phyloP scores from a whole-genome alignment of 768 basidiomycete species.

The Suillus cothurnatus region DNA sequence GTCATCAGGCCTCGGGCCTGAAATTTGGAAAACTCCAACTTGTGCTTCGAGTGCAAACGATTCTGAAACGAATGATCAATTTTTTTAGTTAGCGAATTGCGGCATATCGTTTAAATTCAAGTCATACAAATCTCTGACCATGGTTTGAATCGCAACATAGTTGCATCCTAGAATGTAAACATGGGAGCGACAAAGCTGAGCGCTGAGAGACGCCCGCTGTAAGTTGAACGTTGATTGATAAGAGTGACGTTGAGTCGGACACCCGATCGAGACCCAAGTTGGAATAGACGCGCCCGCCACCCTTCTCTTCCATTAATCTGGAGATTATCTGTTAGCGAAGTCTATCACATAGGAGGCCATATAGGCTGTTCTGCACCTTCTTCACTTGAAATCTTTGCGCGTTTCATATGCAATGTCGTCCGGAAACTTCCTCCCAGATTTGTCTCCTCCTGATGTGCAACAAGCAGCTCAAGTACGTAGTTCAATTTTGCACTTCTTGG shows the following conservation, averaged over 20 bases:
- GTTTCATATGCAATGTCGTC: conserved; percentile 17
- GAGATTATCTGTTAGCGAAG: neutral
- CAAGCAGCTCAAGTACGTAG: conserved; percentile 60
- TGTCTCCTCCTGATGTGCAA: conserved; percentile 54
- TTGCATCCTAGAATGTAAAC: neutral
- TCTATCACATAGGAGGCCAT: neutral
- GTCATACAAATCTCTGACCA: neutral
- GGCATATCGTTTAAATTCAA: neutral
- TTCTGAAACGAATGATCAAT: too few species aligned
- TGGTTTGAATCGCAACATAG: neutral
- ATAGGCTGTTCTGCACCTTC: neutral
- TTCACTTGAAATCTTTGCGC: neutral
- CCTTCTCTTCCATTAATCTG: neutral
- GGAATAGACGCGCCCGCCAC: neutral
- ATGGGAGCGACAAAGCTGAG: neutral
- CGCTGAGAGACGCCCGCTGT: neutral
- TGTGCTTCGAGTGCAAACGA: too few species aligned
- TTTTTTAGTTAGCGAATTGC: too few species aligned
- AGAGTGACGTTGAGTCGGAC: neutral
- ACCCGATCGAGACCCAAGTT: neutral
- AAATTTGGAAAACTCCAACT: too few species aligned
- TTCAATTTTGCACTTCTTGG: conserved; percentile 17
- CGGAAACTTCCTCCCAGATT: conserved; percentile 50
- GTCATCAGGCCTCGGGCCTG: too few species aligned
- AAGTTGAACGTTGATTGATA: neutral